phyloP scores from a whole-genome alignment of 1,284 basidiomycete species.

The Neolentinus lepideus region DNA sequence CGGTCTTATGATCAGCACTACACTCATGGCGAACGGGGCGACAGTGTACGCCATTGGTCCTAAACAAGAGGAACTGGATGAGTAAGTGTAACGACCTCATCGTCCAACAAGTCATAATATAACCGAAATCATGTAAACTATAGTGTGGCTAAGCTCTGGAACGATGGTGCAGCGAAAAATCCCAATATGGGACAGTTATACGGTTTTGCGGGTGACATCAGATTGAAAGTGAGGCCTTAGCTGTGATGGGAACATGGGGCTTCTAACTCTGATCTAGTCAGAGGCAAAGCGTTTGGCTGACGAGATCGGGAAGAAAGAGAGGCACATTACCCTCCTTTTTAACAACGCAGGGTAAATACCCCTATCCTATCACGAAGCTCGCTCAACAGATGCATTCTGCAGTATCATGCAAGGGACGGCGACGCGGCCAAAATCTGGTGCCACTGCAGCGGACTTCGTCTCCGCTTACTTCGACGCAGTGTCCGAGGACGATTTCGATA shows the following conservation, averaged over 20 bases:
- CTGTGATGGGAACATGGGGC: neutral
- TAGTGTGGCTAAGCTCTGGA: constrained; percentile 30
- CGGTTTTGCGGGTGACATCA: constrained; percentile 37
- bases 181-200: constrained; percentile 29
- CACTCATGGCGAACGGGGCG: constrained; percentile 42
- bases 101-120: neutral
- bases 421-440: constrained; percentile 21
- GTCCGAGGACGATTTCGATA: constrained; percentile 30
- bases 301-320: constrained; percentile 30
- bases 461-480: constrained; percentile 32
- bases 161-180: constrained; percentile 26
- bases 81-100: constrained; percentile 13
- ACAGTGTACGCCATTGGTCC: constrained; percentile 42
- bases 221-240: constrained; percentile 22
- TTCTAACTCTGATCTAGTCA: constrained; percentile 15
- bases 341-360: constrained; percentile 28
- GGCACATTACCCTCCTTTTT: constrained; percentile 36
- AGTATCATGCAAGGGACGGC: constrained; percentile 7
- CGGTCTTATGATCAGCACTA: constrained; percentile 38
- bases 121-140: neutral
- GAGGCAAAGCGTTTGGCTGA: constrained; percentile 39
- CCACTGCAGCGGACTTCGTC: constrained; percentile 30
- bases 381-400: neutral
- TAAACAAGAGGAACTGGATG: constrained; percentile 34
- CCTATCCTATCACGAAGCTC: neutral